Base-by-base conservation (phyloP, 2,329 filamentous ascomycete genomes). In the Ophiocordyceps robertsii region DNA sequence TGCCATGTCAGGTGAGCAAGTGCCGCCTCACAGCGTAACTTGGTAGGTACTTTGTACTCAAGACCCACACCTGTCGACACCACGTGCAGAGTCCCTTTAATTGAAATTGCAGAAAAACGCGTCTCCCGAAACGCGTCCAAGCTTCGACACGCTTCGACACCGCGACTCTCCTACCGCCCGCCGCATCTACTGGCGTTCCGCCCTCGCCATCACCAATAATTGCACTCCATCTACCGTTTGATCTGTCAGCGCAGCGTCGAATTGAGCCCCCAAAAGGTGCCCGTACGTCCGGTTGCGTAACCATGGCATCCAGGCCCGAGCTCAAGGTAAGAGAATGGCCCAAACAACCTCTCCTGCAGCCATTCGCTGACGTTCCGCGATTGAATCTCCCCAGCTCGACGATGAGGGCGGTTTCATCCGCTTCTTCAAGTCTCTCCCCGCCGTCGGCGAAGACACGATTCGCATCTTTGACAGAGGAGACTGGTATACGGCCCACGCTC, bases 381-480 rank as follows among this genome's bases (percentile, higher is more conserved):
- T 19, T 4, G 19, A 19, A 19, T 19, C 19, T 19, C 19, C 19
- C 19, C 43, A 89, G 84, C 86, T 96, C 59, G 93, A 98, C 56
- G 92, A 98, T 59, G 92, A 98, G 69, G 80, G 82, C 57, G 88
- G 90, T 51, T 98, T 98, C 70, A 95, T 96, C 66, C 86, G 82
- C 53, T 94, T 88, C 67, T 98, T 93, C 71, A 90, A 90, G 53
- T 82, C 80, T n/a, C 73, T 98, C 3, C 79, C 87, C 6, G 55
- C 69, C 13, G 77, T 79, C 42, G 77, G 79, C 52, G 73, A 79
- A 33, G 82, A 84, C 43, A 89, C 86, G 0, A 73, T 98, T 42
- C 82, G 92, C 42, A 82, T 98, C 46, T 96, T 96, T 58, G 89
- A 96, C 56, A 80, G 92, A 49, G 84, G 85, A 31, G 92, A 98